Evolutionary conservation across 2,329 filamentous ascomycete genomes (phyloP), one percentile per base, ranked within the genome.

Genomic region (Penicillium freii): DNA sequence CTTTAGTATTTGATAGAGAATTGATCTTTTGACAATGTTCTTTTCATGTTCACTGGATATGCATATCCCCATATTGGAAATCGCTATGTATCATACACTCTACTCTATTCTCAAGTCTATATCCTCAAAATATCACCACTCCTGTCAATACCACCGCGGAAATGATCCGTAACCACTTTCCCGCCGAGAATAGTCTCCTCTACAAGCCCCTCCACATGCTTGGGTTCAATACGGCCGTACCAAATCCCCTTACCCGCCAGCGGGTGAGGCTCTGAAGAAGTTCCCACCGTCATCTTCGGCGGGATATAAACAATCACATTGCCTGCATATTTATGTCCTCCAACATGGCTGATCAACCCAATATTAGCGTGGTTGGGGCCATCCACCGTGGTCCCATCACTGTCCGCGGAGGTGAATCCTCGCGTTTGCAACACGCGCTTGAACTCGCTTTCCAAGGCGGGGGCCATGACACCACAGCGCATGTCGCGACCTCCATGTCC

Each of bases 321-420:
- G 40, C 93, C 93, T 38, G 88, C 89, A 78, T 94, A 97, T 79
- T 96, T 96, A 79, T 97, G 93, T 0, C 93, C 93, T 23, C 93
- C 93, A 15, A 97, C 88, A 71, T 97, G 93, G 64, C 87, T 93
- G 68, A 97, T 77, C 47, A 73, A 64, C 5, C 73, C 77, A 53
- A 79, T 64, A 59, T 78, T 75, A 11, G 74, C 74, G 61, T 73
- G 70, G 0, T 61, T 60, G 0, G 65, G 63, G 15, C 54, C 65
- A 54, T 77, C 75, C 17, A 73, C 56, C 2, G 49, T 59, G 25
- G 54, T 59, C 1, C 54, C 56, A 9, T 60, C 63, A n/a, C 54
- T 60, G 7, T 51, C 56, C 1, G 62, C 63, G 1, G 66, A 67
- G 1, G 61, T 59, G 29, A 70, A 76, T 2, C 73, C 75, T 21